Percentiles rank a stretch among this genome's conserved stretches.
phyloP scores from a whole-genome alignment of 805 yeast genomes.

The Nakazawaea molendinolei region DNA sequence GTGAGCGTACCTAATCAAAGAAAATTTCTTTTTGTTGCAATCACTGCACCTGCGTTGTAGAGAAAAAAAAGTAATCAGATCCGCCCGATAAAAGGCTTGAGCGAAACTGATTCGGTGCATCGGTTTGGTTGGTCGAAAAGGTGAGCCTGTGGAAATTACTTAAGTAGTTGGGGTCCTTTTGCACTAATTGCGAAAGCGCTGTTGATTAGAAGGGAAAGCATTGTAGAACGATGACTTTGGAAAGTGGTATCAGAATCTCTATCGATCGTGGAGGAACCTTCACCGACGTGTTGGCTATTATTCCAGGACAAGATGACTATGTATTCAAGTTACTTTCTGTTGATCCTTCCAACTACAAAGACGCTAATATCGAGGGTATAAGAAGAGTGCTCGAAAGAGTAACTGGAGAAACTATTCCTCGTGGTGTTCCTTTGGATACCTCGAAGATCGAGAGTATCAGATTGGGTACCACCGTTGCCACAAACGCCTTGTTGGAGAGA shows the following conservation, averaged over 20 bases:
- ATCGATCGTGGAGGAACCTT: constrained; percentile 35
- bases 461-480: constrained; percentile 47
- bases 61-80: too few relatives aligned
- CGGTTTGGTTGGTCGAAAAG: too few relatives aligned
- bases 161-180: too few relatives aligned
- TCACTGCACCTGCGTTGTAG: too few relatives aligned
- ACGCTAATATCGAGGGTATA: constrained; percentile 47
- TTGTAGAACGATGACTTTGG: constrained; percentile 7
- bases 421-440: constrained; percentile 25
- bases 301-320: constrained; percentile 31
- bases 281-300: constrained; percentile 36
- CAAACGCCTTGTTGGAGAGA: constrained; percentile 46
- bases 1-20: too few relatives aligned
- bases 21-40: too few relatives aligned
- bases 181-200: too few relatives aligned
- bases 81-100: too few relatives aligned
- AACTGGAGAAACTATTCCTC: constrained; percentile 26
- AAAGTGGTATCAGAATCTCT: constrained; percentile 7
- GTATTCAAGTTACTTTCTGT: constrained; percentile 41
- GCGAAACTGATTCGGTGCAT: too few relatives aligned
- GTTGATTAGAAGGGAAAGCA: too few relatives aligned
- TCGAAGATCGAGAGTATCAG: constrained; percentile 34
- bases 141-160: too few relatives aligned
- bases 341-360: constrained; percentile 40
- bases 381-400: constrained; percentile 36